Percentiles rank a stretch among this genome's conserved stretches.
These are phyloP conservation scores for Fragosphaeria purpurea DNA, from an alignment of 2,329 filamentous ascomycete species.

Conservation along the genomic window DNA sequence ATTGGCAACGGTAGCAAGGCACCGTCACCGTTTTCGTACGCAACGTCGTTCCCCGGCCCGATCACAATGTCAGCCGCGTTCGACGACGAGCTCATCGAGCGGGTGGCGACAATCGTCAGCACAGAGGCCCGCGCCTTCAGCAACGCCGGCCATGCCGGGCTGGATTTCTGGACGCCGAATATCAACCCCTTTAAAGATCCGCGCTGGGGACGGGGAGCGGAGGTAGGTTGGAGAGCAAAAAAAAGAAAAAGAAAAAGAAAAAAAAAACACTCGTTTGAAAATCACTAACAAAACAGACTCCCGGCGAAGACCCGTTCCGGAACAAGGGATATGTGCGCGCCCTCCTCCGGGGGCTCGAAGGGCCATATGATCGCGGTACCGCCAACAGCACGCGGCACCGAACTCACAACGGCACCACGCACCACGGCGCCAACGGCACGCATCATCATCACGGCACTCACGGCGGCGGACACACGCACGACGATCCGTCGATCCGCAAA, in stretches of 20 bases:
- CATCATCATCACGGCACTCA: no score
- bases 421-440: no score
- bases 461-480: no score
- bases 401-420: no score
- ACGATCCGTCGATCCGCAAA: slow-evolving; percentile 7
- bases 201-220: slow-evolving; percentile 43
- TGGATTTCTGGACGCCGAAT: slow-evolving; percentile 56
- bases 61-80: slow-evolving; percentile 23
- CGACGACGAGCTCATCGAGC: slow-evolving; percentile 21
- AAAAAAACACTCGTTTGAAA: no score
- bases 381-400: no score
- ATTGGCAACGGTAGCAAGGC: no score
- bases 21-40: slow-evolving; percentile 13
- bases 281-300: slow-evolving; percentile 7
- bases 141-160: slow-evolving; percentile 20
- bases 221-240: slow-evolving; percentile 2
- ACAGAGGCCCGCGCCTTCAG: slow-evolving; percentile 23
- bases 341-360: slow-evolving; percentile 17
- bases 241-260: no score
- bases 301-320: slow-evolving; percentile 18
- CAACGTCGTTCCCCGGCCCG: slow-evolving; percentile 24
- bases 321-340: slow-evolving; percentile 16
- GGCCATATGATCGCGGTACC: not conserved
- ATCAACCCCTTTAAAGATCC: slow-evolving; percentile 56
- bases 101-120: slow-evolving; percentile 16